A percentile compares a stretch with the other conserved stretches of the same genome.
These are phyloP conservation scores for Arthrinium phaeospermum DNA, from an alignment of 2,329 filamentous ascomycete species.

Conservation along the genomic window DNA sequence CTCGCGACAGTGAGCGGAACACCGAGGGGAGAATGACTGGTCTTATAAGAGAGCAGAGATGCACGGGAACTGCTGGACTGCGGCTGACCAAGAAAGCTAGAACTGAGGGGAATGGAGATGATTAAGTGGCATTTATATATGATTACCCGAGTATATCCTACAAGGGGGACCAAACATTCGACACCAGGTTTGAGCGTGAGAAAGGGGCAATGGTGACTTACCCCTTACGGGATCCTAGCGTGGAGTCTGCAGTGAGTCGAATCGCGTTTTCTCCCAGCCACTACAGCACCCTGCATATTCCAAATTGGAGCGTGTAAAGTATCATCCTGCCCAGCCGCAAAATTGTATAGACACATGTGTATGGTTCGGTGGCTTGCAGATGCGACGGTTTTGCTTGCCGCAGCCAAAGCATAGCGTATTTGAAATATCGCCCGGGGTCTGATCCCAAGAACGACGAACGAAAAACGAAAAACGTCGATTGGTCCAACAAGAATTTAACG, in stretches of 20 bases:
- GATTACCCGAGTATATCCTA: too few relatives aligned
- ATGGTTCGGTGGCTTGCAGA: not conserved
- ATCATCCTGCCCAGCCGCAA: not conserved
- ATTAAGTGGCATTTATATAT: not conserved
- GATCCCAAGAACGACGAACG: not conserved
- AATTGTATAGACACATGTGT: not conserved
- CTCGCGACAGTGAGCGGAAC: not conserved
- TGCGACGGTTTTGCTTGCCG: not conserved
- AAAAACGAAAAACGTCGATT: not conserved
- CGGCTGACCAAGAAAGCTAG: not conserved
- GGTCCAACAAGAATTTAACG: not conserved
- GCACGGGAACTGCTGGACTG: not conserved
- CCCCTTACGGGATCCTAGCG: conserved; percentile 4
- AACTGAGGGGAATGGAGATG: not conserved
- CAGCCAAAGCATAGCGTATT: not conserved
- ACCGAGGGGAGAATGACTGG: not conserved
- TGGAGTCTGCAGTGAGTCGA: not conserved
- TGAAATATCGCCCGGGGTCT: not conserved
- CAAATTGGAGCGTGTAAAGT: not conserved
- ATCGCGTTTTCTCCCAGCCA: not conserved
- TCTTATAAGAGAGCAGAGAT: not conserved
- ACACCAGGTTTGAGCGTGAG: not conserved
- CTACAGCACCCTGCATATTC: not conserved
- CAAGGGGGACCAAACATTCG: too few relatives aligned
- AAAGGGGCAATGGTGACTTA: not conserved